A percentile compares a stretch with the other conserved stretches of the same genome.
Evolutionary conservation across 345 rosid species (phyloP).

Genomic region (Salix exigua): DNA sequence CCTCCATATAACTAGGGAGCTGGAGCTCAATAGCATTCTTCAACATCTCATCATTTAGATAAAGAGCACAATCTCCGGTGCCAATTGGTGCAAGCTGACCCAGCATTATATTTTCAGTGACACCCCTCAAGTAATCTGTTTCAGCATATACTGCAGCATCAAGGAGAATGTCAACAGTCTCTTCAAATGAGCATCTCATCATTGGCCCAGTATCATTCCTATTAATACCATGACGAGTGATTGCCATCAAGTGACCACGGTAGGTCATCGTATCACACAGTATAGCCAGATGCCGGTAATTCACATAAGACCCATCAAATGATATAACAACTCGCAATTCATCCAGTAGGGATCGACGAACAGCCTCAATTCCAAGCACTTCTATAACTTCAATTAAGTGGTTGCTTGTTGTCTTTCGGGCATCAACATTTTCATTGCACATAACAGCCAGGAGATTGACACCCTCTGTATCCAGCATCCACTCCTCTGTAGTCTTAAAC

Average conservation of each 20-base stretch:
- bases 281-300: slow-evolving; percentile 93
- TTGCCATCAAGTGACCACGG: slow-evolving; percentile 97
- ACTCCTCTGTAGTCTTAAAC: slow-evolving; percentile 79
- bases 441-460: slow-evolving; percentile 94
- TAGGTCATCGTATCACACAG: slow-evolving; percentile 98
- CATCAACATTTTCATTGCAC: slow-evolving; percentile 93
- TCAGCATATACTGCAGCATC: slow-evolving; percentile 98
- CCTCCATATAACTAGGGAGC: slow-evolving; percentile 96
- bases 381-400: slow-evolving; percentile 93
- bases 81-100: slow-evolving; percentile 99
- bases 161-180: slow-evolving; percentile 93
- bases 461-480: slow-evolving; percentile 99
- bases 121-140: slow-evolving; percentile 77
- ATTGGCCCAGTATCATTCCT: slow-evolving; percentile 94
- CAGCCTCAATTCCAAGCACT: slow-evolving; percentile 98
- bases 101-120: slow-evolving; percentile 92
- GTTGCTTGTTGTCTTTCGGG: slow-evolving; percentile 89
- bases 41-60: slow-evolving; percentile 93
- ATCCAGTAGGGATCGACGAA: slow-evolving; percentile 85
- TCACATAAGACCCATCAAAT: slow-evolving; percentile 96
- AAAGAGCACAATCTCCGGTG: slow-evolving; percentile 80
- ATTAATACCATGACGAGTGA: slow-evolving; percentile 96
- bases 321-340: slow-evolving; percentile 95
- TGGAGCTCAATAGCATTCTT: slow-evolving; percentile 96
- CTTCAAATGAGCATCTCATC: slow-evolving; percentile 99